phyloP scores from a whole-genome alignment of 768 basidiomycete species.

The Tulasnella sp. region DNA sequence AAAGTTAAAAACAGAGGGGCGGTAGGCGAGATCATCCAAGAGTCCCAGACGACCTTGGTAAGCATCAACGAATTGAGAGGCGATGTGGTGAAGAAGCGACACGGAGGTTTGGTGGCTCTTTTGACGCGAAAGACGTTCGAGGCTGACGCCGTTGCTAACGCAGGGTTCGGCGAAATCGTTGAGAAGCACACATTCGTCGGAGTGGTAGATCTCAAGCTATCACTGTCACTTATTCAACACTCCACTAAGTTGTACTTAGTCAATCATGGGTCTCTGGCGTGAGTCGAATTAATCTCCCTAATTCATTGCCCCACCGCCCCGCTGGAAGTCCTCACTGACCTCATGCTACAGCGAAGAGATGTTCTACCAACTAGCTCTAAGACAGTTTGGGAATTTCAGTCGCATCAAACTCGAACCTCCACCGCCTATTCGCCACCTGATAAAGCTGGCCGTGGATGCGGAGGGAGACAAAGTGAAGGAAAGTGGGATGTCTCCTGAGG shows the following conservation, averaged over 20 bases:
- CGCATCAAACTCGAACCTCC: conserved; percentile 79
- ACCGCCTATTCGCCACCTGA: conserved; percentile 62
- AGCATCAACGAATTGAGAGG: conserved; percentile 68
- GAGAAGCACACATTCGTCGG: conserved; percentile 90
- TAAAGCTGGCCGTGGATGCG: conserved; percentile 73
- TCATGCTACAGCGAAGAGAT: conserved; percentile 67
- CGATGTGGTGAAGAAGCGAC: conserved; percentile 55
- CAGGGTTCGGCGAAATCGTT: conserved; percentile 80
- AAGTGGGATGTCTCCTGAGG: conserved; percentile 51
- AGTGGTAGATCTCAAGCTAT: conserved; percentile 70
- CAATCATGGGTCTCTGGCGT: conserved; percentile 82
- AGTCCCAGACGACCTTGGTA: conserved; percentile 71
- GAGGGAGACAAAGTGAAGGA: conserved; percentile 51
- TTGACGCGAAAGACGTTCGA: not conserved
- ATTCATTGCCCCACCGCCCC: not conserved
- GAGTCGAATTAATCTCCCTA: conserved; percentile 38
- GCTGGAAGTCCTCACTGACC: not conserved
- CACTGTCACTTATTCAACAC: conserved; percentile 80
- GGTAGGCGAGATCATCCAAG: conserved; percentile 50
- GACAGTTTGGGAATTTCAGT: conserved; percentile 83
- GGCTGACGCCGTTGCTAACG: conserved; percentile 3
- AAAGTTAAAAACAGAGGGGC: conserved; percentile 46
- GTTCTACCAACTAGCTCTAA: conserved; percentile 88
- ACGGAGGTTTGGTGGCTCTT: conserved; percentile 53
- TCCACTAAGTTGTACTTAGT: conserved; percentile 85